Conservation (phyloP, 2,329 filamentous ascomycete genomes). For the Zymoseptoria tritici region DNA sequence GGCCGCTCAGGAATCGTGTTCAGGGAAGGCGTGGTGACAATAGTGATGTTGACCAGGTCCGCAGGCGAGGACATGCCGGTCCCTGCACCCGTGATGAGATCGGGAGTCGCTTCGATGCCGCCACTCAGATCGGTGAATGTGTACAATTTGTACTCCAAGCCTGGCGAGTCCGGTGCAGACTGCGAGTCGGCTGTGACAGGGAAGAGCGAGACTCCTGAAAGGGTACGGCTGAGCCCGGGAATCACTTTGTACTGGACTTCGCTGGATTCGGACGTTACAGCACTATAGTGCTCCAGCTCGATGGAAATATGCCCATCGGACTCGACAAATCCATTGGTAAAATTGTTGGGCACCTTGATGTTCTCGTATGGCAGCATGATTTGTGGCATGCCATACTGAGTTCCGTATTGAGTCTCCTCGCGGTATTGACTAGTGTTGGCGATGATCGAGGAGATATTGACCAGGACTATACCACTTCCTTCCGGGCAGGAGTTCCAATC, state of each 20-base stretch:
- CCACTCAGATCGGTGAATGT: slow-evolving; percentile 44
- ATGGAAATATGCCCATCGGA: slow-evolving; percentile 42
- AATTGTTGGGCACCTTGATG: slow-evolving; percentile 43
- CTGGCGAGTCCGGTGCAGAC: slow-evolving; percentile 47
- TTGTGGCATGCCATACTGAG: slow-evolving; percentile 33
- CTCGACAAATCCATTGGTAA: slow-evolving; percentile 55
- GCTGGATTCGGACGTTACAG: slow-evolving; percentile 16
- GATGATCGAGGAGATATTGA: slow-evolving; percentile 48
- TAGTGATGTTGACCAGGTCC: slow-evolving; percentile 33
- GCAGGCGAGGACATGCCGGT: slow-evolving; percentile 25
- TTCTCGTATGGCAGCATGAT: slow-evolving; percentile 51
- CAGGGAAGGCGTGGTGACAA: slow-evolving; percentile 22
- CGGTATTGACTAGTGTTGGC: slow-evolving; percentile 13
- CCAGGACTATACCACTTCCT: slow-evolving; percentile 33
- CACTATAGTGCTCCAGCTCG: slow-evolving; percentile 29
- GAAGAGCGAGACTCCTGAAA: slow-evolving; percentile 51
- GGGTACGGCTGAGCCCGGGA: slow-evolving; percentile 50
- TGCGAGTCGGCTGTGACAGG: slow-evolving; percentile 29
- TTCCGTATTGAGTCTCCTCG: slow-evolving; percentile 30
- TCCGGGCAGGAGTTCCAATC: slow-evolving; percentile 47
- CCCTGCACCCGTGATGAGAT: neutral
- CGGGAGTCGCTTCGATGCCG: neutral
- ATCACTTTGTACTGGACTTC: slow-evolving; percentile 47
- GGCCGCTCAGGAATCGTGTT: slow-evolving; percentile 24
- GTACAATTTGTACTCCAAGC: slow-evolving; percentile 55